These are phyloP conservation scores for Jackrogersella multiformis DNA, from an alignment of 495 filamentous ascomycete species.

Conservation along the genomic window DNA sequence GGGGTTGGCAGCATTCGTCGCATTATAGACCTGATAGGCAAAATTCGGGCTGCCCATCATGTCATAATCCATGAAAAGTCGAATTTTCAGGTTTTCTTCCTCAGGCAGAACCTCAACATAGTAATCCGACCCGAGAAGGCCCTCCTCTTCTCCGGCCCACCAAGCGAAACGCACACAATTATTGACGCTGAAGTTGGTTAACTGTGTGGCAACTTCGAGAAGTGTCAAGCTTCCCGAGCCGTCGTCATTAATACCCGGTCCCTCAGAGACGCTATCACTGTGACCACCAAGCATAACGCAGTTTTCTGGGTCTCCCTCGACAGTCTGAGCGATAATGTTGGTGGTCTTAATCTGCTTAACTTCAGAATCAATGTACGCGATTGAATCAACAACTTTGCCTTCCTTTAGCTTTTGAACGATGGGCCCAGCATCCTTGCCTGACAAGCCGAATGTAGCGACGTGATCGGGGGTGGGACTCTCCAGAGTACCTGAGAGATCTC, in stretches of 20 bases:
- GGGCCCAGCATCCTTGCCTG: constrained; percentile 59
- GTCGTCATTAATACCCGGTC: constrained; percentile 62
- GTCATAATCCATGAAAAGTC: constrained; percentile 68
- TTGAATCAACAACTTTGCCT: constrained; percentile 58
- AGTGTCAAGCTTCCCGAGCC: constrained; percentile 63
- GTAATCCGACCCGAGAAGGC: constrained; percentile 65
- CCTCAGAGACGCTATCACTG: constrained; percentile 62
- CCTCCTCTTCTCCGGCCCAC: constrained; percentile 68
- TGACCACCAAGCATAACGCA: constrained; percentile 67
- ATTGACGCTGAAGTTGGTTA: constrained; percentile 60
- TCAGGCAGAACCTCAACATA: constrained; percentile 59
- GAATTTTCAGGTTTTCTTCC: constrained; percentile 64
- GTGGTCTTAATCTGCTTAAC: constrained; percentile 56
- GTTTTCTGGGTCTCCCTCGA: constrained; percentile 63
- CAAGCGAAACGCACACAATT: constrained; percentile 67
- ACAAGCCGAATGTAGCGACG: constrained; percentile 67
- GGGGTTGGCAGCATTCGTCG: constrained; percentile 58
- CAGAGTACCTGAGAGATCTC: constrained; percentile 61
- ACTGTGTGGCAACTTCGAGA: constrained; percentile 62
- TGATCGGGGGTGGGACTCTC: constrained; percentile 61
- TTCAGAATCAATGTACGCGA: constrained; percentile 64
- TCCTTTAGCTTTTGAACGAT: constrained; percentile 56
- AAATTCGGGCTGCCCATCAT: constrained; percentile 67
- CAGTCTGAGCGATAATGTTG: constrained; percentile 66
- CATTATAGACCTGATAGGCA: constrained; percentile 63